Evolutionary conservation across 768 basidiomycete species (phyloP).

Genomic region (Leccinum uliginosum): DNA sequence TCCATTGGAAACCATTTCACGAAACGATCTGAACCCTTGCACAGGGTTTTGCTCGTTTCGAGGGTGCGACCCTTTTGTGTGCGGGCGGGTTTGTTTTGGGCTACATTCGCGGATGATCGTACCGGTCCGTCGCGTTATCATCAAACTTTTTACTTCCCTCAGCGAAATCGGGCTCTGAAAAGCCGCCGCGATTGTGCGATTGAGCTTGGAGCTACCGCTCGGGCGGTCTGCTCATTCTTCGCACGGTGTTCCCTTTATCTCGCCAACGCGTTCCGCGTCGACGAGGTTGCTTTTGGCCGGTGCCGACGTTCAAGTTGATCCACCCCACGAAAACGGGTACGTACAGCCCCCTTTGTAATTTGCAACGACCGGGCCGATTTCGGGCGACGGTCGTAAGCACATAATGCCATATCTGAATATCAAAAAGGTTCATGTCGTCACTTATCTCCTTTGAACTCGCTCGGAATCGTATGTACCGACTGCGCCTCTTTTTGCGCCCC

Average conservation of each 20-base stretch:
- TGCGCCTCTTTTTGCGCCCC: background rate
- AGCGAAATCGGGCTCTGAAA: background rate
- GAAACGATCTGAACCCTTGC: background rate
- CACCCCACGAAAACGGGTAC: background rate
- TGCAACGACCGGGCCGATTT: conserved; percentile 1
- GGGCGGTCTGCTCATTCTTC: background rate
- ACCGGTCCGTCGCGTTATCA: background rate
- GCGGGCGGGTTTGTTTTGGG: background rate
- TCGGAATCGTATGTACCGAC: background rate
- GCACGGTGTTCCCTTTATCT: background rate
- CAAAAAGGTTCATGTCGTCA: background rate
- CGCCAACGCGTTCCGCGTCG: background rate
- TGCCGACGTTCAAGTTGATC: background rate
- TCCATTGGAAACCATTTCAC: background rate
- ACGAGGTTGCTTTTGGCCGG: background rate
- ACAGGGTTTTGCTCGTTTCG: background rate
- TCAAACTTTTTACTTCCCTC: background rate
- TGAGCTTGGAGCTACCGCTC: background rate
- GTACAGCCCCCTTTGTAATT: background rate
- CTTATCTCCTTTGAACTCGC: background rate
- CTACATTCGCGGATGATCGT: conserved; percentile 1
- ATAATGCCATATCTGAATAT: background rate
- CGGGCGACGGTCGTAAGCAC: background rate
- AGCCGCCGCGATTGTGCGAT: background rate
- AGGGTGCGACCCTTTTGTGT: background rate